Conservation (phyloP, 441 rosid genomes). For the Manihot esculenta region DNA sequence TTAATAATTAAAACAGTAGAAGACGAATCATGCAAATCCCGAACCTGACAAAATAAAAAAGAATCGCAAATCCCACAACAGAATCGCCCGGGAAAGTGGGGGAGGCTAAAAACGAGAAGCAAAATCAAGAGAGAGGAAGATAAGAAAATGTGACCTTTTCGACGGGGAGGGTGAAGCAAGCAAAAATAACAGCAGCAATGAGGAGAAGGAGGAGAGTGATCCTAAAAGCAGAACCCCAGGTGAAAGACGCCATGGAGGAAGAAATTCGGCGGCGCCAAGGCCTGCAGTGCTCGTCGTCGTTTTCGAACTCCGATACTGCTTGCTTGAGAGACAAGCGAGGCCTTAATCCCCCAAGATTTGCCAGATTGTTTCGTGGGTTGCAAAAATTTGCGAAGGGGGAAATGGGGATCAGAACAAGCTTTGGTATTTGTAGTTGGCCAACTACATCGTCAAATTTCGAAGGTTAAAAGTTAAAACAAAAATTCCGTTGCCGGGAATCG, state of each 20-base stretch:
- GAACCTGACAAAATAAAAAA: not conserved
- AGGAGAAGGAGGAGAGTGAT: slow-evolving; percentile 64
- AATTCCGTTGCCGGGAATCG: slow-evolving; percentile 29
- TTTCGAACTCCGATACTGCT: slow-evolving; percentile 32
- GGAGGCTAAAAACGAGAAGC: not conserved
- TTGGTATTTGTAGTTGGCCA: too few species aligned
- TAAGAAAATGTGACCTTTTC: slow-evolving; percentile 56
- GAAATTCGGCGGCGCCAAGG: slow-evolving; percentile 55
- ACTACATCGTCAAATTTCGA: too few species aligned
- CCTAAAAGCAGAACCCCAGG: slow-evolving; percentile 77
- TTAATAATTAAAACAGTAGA: not conserved
- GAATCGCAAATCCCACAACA: slow-evolving; percentile 10
- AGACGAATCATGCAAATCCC: too few species aligned
- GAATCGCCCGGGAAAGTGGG: not conserved
- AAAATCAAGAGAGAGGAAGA: slow-evolving; percentile 6
- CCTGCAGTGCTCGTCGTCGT: slow-evolving; percentile 46
- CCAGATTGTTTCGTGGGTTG: slow-evolving; percentile 42
- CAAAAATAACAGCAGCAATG: slow-evolving; percentile 64
- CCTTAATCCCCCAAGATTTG: slow-evolving; percentile 54
- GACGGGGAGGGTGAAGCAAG: slow-evolving; percentile 86
- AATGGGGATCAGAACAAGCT: slow-evolving; percentile 8
- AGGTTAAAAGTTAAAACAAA: too few species aligned
- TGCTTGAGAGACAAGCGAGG: slow-evolving; percentile 57
- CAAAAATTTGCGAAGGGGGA: not conserved
- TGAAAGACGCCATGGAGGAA: slow-evolving; percentile 66